A percentile compares a stretch with the other conserved stretches of the same genome.
phyloP scores from a whole-genome alignment of 305 asterid genomes.

The Plantago lanceolata region DNA sequence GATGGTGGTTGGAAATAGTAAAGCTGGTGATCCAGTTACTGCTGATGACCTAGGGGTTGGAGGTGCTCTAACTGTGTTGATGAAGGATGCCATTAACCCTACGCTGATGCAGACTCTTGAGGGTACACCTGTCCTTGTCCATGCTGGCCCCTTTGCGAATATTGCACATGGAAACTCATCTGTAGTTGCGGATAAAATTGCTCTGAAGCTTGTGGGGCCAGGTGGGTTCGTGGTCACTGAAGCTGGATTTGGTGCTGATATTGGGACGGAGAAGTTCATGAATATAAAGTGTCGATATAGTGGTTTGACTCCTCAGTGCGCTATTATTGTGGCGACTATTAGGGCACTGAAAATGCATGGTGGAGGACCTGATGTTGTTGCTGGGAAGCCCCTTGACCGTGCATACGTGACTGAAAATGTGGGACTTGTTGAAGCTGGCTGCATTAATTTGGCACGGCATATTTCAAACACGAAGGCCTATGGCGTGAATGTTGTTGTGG shows the following conservation, averaged over 20 bases:
- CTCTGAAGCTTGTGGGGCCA: conserved; percentile 84
- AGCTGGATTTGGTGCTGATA: conserved; percentile 97
- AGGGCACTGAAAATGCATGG: conserved; percentile 99
- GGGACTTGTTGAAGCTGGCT: conserved; percentile 89
- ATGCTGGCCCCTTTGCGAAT: conserved; percentile 95
- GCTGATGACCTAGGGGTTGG: conserved; percentile 97
- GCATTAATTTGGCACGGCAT: conserved; percentile 75
- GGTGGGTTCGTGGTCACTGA: conserved; percentile 96
- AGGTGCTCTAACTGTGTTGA: conserved; percentile 83
- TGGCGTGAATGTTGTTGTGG: conserved; percentile 94
- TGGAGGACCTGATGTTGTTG: conserved; percentile 88
- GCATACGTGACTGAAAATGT: conserved; percentile 87
- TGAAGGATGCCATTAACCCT: conserved; percentile 91
- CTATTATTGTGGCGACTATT: conserved; percentile 82
- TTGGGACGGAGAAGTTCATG: conserved; percentile 92
- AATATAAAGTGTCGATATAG: conserved; percentile 93
- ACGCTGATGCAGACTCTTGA: conserved; percentile 97
- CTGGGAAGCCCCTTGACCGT: conserved; percentile 89
- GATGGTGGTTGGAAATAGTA: conserved; percentile 95
- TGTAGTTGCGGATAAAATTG: conserved; percentile 86
- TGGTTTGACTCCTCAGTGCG: conserved; percentile 88
- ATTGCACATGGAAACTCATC: conserved; percentile 99
- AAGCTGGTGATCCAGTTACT: conserved; percentile 82
- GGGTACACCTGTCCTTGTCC: conserved; percentile 93
- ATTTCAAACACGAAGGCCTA: conserved; percentile 71